Percentiles rank a stretch among this genome's conserved stretches.
Conservation (phyloP, 2,329 filamentous ascomycete species). For the Colletotrichum sp. region DNA sequence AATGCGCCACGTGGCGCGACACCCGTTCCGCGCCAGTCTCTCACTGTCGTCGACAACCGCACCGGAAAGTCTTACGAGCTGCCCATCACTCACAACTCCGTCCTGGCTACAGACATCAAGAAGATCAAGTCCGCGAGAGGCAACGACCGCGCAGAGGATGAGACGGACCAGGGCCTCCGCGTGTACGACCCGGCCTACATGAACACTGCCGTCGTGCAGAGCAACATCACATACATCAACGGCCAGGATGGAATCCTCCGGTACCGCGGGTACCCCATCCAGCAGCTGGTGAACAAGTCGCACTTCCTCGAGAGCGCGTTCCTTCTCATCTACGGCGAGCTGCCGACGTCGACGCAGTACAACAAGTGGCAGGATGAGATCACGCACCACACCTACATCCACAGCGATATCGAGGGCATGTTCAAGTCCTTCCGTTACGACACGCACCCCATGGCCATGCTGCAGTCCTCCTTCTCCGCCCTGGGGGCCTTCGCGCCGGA, state of each 20-base stretch:
- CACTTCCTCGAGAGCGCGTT: constrained; percentile 54
- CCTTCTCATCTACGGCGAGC: constrained; percentile 55
- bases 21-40: constrained; percentile 28
- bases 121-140: constrained; percentile 45
- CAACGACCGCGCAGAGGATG: constrained; percentile 45
- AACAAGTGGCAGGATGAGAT: constrained; percentile 49
- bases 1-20: constrained; percentile 17
- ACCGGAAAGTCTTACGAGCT: constrained; percentile 52
- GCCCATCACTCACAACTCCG: constrained; percentile 52
- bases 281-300: constrained; percentile 53
- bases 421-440: constrained; percentile 56
- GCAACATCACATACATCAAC: constrained; percentile 57
- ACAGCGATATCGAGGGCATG: constrained; percentile 53
- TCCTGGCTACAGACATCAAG: constrained; percentile 56
- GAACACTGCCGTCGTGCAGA: constrained; percentile 55
- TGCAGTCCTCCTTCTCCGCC: constrained; percentile 53
- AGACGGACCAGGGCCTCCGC: constrained; percentile 52
- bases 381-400: constrained; percentile 55
- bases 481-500: constrained; percentile 54
- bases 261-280: constrained; percentile 56
- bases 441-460: constrained; percentile 57
- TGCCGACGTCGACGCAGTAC: constrained; percentile 47
- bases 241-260: constrained; percentile 54
- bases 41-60: constrained; percentile 54
- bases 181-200: constrained; percentile 57